Base-by-base conservation (phyloP, 1,139 yeast genomes). In the Yamadazyma triangularis region DNA sequence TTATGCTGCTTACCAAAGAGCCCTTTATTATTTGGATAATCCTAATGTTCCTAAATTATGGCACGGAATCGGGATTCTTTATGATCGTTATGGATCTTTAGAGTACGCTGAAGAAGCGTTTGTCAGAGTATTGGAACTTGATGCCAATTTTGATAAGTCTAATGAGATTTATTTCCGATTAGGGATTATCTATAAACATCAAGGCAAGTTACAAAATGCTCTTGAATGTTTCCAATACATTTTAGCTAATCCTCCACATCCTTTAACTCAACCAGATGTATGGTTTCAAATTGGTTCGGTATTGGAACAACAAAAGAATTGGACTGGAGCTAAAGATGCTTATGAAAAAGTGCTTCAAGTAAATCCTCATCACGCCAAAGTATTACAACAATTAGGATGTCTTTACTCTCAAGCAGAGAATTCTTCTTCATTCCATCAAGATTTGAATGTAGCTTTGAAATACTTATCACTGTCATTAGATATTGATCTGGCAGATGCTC, bases 201-300 rank as follows among this genome's bases (percentile, higher is more conserved):
- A 89, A 58, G 84, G 83, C 31, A 89, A 89, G 58, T 73, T 85
- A 53, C 76, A 79, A 36, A 85, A 82, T 51, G 94, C 96, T 4
- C 69, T 91, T 39, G 96, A 88, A 56, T 91, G 97, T 55, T 91
- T 91, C 70, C 83, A 87, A 54, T 91, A 89, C 58, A 91, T 91
- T 43, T 64, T 91, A 45, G 72, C 80, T 35, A 84, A 81, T 56
- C 98, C 98, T 1, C 98, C 98, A 1, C 83, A 86, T 33, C 98
- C 98, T 2, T 67, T 91, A 44, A 89, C 96, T 26, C 96, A 88
- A 53, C 89, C 95, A 28, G 98, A 91, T 54, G 94, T 91, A 34
- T 91, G 97, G 97, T 91, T 91, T 65, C 98, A 91, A 60, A 84
- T 91, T 44, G 98, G 98, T 28, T 84, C 88, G 24, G 97, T 91